phyloP scores from a whole-genome alignment of 1,284 basidiomycete genomes.

The Mycosarcoma maydis region DNA sequence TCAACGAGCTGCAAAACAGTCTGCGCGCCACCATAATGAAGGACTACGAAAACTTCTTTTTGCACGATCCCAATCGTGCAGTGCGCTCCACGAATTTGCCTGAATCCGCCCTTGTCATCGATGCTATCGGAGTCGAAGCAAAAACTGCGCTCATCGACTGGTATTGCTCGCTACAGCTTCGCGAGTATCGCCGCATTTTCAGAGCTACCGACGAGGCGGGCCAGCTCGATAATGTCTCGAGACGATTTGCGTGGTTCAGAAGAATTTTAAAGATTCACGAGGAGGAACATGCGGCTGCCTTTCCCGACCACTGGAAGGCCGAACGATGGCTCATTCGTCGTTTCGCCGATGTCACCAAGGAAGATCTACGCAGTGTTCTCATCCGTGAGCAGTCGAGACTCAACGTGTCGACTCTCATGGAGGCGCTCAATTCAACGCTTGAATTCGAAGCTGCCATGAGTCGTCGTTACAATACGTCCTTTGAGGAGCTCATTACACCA shows the following conservation, averaged over 20 bases:
- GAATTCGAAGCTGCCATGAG: constrained; percentile 60
- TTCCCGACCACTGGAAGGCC: constrained; percentile 56
- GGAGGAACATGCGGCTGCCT: constrained; percentile 74
- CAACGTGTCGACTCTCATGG: constrained; percentile 58
- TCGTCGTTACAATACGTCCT: constrained; percentile 48
- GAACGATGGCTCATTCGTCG: constrained; percentile 55
- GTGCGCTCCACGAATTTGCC: constrained; percentile 51
- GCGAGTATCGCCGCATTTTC: constrained; percentile 97
- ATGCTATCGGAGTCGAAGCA: constrained; percentile 61
- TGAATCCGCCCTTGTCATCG: constrained; percentile 62
- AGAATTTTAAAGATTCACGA: constrained; percentile 89
- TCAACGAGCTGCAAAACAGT: constrained; percentile 50
- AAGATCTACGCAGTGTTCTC: constrained; percentile 61
- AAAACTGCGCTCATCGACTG: constrained; percentile 80
- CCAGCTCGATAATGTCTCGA: constrained; percentile 91
- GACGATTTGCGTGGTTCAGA: constrained; percentile 95
- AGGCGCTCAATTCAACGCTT: constrained; percentile 59
- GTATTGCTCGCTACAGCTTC: constrained; percentile 87
- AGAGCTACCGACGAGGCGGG: constrained; percentile 75
- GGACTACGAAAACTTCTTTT: constrained; percentile 61
- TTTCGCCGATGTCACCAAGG: constrained; percentile 63
- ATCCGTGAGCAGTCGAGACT: constrained; percentile 58
- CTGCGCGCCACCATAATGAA: constrained; percentile 52
- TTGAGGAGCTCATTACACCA: constrained; percentile 39
- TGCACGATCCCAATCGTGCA: constrained; percentile 46